Conservation (phyloP, 1,139 yeast species). For the Sugiyamaella japonica region DNA sequence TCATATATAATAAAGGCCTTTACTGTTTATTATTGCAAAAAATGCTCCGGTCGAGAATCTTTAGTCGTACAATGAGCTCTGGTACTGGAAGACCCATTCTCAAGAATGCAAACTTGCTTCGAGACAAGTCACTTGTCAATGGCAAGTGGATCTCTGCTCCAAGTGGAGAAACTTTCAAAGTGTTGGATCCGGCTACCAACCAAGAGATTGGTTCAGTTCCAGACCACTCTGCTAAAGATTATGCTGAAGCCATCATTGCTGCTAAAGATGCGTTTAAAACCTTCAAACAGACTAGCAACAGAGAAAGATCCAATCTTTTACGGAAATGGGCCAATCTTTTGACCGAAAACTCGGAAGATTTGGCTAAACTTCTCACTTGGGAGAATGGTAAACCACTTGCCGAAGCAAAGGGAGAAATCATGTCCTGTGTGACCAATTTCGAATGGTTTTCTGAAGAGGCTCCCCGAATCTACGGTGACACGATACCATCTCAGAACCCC, state of each 20-base stretch:
- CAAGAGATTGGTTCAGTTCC: constrained; percentile 57
- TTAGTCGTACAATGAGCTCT: constrained; percentile 15
- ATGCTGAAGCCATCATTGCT: constrained; percentile 51
- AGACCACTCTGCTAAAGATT: constrained; percentile 53
- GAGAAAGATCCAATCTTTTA: constrained; percentile 66
- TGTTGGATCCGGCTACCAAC: constrained; percentile 73
- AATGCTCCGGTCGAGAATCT: constrained; percentile 12
- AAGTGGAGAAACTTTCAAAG: constrained; percentile 58
- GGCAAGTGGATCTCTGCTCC: constrained; percentile 66
- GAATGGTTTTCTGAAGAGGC: constrained; percentile 92
- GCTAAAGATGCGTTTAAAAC: constrained; percentile 61
- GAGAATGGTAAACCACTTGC: constrained; percentile 83
- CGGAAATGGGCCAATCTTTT: constrained; percentile 62
- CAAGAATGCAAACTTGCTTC: constrained; percentile 57
- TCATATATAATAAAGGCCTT: neutral
- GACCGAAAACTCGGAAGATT: constrained; percentile 67
- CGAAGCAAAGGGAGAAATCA: constrained; percentile 76
- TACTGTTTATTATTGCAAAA: neutral
- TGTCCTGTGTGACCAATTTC: constrained; percentile 74
- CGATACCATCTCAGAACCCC: constrained; percentile 63
- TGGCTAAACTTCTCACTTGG: constrained; percentile 68
- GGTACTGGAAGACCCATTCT: constrained; percentile 37
- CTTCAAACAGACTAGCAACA: constrained; percentile 58
- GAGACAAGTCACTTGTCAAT: constrained; percentile 60
- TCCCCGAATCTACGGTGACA: constrained; percentile 70